These are phyloP conservation scores for Phialophora verrucosa DNA, from an alignment of 2,329 filamentous ascomycete species.

Conservation along the genomic window DNA sequence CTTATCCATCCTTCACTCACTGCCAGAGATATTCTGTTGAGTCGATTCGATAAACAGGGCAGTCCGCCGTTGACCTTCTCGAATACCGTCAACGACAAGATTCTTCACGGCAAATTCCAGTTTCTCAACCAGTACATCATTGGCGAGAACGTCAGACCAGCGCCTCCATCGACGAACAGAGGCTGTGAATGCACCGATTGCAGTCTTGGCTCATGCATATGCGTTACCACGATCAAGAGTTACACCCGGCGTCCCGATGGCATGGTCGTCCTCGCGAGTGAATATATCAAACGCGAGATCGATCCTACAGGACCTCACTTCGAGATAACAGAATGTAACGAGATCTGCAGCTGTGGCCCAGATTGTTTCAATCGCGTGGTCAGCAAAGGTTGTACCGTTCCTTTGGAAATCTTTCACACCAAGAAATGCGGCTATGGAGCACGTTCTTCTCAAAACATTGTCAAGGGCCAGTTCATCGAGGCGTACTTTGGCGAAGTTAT, in stretches of 20 bases:
- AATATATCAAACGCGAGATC: slow-evolving; percentile 31
- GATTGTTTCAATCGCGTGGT: slow-evolving; percentile 52
- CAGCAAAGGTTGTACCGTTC: slow-evolving; percentile 48
- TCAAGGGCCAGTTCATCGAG: slow-evolving; percentile 54
- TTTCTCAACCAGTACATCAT: slow-evolving; percentile 37
- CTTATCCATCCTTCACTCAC: slow-evolving; percentile 31
- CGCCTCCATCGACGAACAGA: slow-evolving; percentile 24
- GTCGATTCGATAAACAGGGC: slow-evolving; percentile 33
- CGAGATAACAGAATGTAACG: slow-evolving; percentile 51
- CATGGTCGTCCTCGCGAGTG: slow-evolving; percentile 34
- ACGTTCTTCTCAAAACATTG: slow-evolving; percentile 47
- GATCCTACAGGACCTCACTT: slow-evolving; percentile 17
- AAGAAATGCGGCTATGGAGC: slow-evolving; percentile 51
- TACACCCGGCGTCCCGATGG: slow-evolving; percentile 31
- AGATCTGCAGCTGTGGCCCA: slow-evolving; percentile 45
- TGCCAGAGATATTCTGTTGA: slow-evolving; percentile 28
- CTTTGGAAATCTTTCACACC: slow-evolving; percentile 52
- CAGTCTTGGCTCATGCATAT: slow-evolving; percentile 25
- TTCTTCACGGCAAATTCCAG: slow-evolving; percentile 39
- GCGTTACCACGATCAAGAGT: slow-evolving; percentile 29
- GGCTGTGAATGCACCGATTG: slow-evolving; percentile 34
- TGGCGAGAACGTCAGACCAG: slow-evolving; percentile 26
- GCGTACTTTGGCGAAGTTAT: slow-evolving; percentile 54
- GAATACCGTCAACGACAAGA: slow-evolving; percentile 35
- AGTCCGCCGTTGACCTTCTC: slow-evolving; percentile 35